phyloP scores from a whole-genome alignment of 176 grass and related monocot genomes.

The Typha latifolia region DNA sequence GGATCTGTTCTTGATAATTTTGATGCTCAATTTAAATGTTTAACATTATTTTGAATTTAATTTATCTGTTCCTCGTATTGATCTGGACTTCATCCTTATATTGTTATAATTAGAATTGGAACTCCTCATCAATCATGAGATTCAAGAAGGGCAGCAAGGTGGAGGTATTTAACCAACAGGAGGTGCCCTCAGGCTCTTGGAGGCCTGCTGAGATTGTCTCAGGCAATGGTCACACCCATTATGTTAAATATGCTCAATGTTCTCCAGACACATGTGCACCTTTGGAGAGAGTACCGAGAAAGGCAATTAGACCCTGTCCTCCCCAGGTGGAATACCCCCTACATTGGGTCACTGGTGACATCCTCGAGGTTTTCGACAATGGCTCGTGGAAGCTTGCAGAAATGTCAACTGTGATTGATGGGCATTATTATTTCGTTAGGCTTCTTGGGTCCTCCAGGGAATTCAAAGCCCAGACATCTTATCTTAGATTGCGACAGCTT shows the following conservation, averaged over 20 bases:
- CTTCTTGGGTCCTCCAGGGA: slow-evolving; percentile 46
- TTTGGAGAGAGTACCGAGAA: slow-evolving; percentile 55
- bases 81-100: neutral
- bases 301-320: slow-evolving; percentile 46
- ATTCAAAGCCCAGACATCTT: slow-evolving; percentile 31
- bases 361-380: slow-evolving; percentile 61
- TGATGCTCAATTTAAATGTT: neutral
- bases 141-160: slow-evolving; percentile 56
- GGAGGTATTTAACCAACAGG: slow-evolving; percentile 46
- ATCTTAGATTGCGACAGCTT: slow-evolving; percentile 41
- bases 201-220: slow-evolving; percentile 54
- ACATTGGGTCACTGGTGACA: slow-evolving; percentile 34
- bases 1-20: neutral
- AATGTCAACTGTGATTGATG: slow-evolving; percentile 31
- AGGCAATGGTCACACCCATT: slow-evolving; percentile 58
- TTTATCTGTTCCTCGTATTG: neutral
- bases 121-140: slow-evolving; percentile 24
- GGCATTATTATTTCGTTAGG: slow-evolving; percentile 39
- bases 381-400: slow-evolving; percentile 65
- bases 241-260: slow-evolving; percentile 36
- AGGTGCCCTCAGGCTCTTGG: slow-evolving; percentile 49
- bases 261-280: neutral
- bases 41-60: neutral
- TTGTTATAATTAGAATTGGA: neutral
- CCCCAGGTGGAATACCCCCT: slow-evolving; percentile 6